These are phyloP conservation scores for Fusarium burgessii DNA, from an alignment of 2,329 filamentous ascomycete species.

Conservation along the genomic window DNA sequence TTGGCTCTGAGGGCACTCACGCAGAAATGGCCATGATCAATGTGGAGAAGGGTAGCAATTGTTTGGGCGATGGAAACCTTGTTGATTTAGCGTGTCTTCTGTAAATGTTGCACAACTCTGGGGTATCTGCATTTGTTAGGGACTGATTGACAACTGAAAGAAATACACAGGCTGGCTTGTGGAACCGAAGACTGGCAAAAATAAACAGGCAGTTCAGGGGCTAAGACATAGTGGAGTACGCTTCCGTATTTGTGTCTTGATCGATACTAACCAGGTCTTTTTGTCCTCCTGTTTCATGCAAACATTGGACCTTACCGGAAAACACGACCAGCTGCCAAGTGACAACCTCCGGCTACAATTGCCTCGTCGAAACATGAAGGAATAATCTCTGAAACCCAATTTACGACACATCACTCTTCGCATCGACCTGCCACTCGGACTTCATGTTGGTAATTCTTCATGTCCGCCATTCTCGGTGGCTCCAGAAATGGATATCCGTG, in stretches of 20 bases:
- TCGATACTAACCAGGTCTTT: not conserved
- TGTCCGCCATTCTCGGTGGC: not conserved
- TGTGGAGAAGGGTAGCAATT: constrained; percentile 1
- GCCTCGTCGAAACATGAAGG: not conserved
- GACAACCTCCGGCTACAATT: constrained; percentile 35
- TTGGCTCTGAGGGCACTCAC: not conserved
- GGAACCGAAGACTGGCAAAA: not conserved
- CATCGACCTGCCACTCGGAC: constrained; percentile 28
- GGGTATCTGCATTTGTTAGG: not conserved
- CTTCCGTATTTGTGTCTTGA: not conserved
- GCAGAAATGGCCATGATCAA: not conserved
- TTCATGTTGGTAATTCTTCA: not conserved
- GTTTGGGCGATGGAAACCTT: not conserved
- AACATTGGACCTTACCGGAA: not conserved
- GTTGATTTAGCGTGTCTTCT: not conserved
- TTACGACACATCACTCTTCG: constrained; percentile 17
- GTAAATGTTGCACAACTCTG: not conserved
- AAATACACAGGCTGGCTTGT: not conserved
- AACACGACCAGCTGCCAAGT: not conserved
- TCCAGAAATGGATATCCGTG: constrained; percentile 18
- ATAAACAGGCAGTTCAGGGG: not conserved
- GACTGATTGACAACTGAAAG: not conserved
- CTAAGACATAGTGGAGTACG: not conserved
- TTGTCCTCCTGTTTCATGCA: not conserved
- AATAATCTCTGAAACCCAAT: not conserved